Conservation (phyloP, 2,329 filamentous ascomycete species). For the Verticillium nubilum region DNA sequence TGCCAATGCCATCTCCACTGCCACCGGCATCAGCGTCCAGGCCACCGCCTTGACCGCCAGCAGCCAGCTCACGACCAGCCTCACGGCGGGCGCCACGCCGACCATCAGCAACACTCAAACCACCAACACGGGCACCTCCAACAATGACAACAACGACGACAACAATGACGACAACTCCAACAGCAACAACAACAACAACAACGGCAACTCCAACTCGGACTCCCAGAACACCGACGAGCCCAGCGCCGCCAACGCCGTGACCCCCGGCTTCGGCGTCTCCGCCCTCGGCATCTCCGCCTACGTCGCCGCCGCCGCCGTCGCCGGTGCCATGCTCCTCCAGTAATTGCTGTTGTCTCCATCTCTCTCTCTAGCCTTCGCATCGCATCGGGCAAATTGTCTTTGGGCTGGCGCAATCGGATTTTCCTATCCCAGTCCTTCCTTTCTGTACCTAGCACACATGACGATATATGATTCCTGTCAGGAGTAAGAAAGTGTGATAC, state of each 20-base stretch:
- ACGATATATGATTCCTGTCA: not conserved
- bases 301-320: conserved; percentile 4
- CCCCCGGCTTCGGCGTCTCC: conserved; percentile 3
- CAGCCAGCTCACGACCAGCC: conserved; percentile 13
- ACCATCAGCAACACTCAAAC: not conserved
- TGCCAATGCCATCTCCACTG: conserved; percentile 2
- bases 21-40: conserved; percentile 9
- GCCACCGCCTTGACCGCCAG: conserved; percentile 9
- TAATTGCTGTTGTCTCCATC: not conserved
- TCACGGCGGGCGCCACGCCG: not conserved
- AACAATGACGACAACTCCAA: conserved; percentile 1
- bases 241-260: conserved; percentile 4
- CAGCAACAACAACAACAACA: conserved; percentile 4
- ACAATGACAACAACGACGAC: not conserved
- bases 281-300: conserved; percentile 8
- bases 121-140: conserved; percentile 5
- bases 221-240: conserved; percentile 7
- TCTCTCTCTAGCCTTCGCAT: not conserved
- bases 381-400: not conserved
- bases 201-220: not conserved
- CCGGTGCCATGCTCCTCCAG: conserved; percentile 4
- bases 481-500: not conserved
- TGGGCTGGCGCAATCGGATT: not conserved
- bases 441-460: not conserved
- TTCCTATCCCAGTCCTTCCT: not conserved